Evolutionary conservation across 805 yeast genomes (phyloP), one percentile per base, ranked within the genome.

Genomic region (Wickerhamiella australiensis): DNA sequence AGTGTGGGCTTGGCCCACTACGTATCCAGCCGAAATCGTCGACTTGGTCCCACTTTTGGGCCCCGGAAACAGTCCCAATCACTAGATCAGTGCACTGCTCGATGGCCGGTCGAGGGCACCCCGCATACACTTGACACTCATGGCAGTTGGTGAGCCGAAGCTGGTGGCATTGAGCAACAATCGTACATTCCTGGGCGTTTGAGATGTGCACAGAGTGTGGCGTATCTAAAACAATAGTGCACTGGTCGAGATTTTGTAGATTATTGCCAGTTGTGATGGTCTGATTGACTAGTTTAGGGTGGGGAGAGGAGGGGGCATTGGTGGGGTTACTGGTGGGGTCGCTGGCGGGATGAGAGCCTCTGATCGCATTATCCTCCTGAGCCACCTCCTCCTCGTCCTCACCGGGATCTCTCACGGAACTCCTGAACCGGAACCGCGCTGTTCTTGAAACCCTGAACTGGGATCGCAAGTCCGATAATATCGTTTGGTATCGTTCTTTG

Each of bases 1-100:
- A 42, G 18, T 42, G 36, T 17, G 46, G 46, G 26, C 20, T 42
- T 5, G 37, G 3, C 3, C 37, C 36, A n/a, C 26, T 12, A 15
- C 25, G 15, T 15, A 42, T n/a, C 46, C 46, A 42, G 15, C 27
- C 26, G 37, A 42, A 42, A 42, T 42, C 46, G 20, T 42, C 46
- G 8, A 42, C 37, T 27, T 25, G 33, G 8, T 27, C 17, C 36
- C 36, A 29, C n/a, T 29, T 18, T 3, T 22, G 46, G 4, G 15
- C 25, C 9, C 46, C 46, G 3, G 7, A 6, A 12, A 42, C 15
- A 31, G n/a, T 13, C 6, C 46, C 46, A 42, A 42, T 29, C 4
- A 5, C n/a, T n/a, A 42, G 37, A 11, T 25, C 46, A 5, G 15
- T 27, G 18, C 37, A 42, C 17, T 18, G 20, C 37, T 42, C 46